A percentile compares a stretch with the other conserved stretches of the same genome.
Evolutionary conservation across 129 eudicot species (phyloP).

Genomic region (Helianthus tuberosus): DNA sequence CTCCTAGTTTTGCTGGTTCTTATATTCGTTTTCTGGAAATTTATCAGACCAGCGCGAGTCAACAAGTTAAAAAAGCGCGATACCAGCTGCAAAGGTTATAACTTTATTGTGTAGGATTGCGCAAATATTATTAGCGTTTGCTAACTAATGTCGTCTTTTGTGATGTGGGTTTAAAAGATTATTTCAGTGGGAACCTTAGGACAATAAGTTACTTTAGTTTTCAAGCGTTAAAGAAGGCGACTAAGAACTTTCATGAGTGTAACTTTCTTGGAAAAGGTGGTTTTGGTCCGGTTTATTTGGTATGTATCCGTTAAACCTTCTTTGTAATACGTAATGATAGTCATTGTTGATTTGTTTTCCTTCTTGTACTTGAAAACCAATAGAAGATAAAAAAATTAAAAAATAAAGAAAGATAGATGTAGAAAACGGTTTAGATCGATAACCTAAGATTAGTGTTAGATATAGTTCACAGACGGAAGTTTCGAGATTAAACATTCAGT

Average conservation of each 20-base stretch:
- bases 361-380: constrained; percentile 3
- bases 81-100: constrained; percentile 35
- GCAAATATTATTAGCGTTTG: background rate
- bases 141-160: background rate
- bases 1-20: constrained; percentile 47
- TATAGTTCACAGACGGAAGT: no score
- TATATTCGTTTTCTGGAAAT: constrained; percentile 41
- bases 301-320: constrained; percentile 20
- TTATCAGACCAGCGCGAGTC: constrained; percentile 29
- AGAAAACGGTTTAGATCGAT: no score
- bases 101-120: background rate
- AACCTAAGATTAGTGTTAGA: no score
- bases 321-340: background rate
- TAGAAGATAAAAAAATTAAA: background rate
- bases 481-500: no score
- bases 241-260: constrained; percentile 57
- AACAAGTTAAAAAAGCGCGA: constrained; percentile 21
- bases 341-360: background rate
- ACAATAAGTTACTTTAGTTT: constrained; percentile 54
- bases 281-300: constrained; percentile 68
- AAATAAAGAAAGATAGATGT: background rate
- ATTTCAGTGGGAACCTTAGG: constrained; percentile 47
- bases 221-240: constrained; percentile 57
- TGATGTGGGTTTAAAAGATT: constrained; percentile 31
- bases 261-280: constrained; percentile 75